Evolutionary conservation across 768 basidiomycete species (phyloP), one percentile per base, ranked within the genome.

Genomic region (Pulveroboletus sp.): DNA sequence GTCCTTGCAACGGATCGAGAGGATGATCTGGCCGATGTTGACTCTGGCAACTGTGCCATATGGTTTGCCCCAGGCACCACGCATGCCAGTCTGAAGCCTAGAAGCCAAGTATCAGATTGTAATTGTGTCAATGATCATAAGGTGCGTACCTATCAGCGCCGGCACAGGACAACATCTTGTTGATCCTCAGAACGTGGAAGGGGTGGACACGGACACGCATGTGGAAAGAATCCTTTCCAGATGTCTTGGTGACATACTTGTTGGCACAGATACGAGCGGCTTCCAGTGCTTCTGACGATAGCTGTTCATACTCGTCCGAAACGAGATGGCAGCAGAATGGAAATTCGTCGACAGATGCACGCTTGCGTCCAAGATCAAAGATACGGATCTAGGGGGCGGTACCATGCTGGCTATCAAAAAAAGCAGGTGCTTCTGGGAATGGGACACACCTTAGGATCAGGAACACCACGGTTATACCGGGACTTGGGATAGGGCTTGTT

Each of bases 131-230:
- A 11, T 4, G 26, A 17, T 8, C 21, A 14, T 8, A 8, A n/a
- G 6, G 7, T 53, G 15, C 50, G 3, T 18, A 87, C 90, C 91
- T 79, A 92, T 99, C 96, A 63, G 96, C 94, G 61, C 96, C 95
- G 62, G 96, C 96, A 70, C 96, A 98, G 51, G 86, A 89, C 80
- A 98, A 89, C 91, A 96, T 98, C 86, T 99, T 98, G 89, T 98
- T 96, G 84, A 96, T 96, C 57, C 96, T 89, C 75, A 99, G 73
- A 63, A 98, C 92, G 70, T 99, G 96, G 91, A 87, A 96, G 38
- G 95, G 96, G 76, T 99, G 95, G 51, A 90, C 91, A 54, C 93
- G 89, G 61, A 99, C 92, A 60, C 95, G 83, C 71, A 98, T 70
- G 71, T 99, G 95, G 93, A 99, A 98, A 5, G 94, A 90, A 63